Evolutionary conservation across 495 filamentous ascomycete genomes (phyloP), one percentile per base, ranked within the genome.

Genomic region (Trypethelium eluteriae): DNA sequence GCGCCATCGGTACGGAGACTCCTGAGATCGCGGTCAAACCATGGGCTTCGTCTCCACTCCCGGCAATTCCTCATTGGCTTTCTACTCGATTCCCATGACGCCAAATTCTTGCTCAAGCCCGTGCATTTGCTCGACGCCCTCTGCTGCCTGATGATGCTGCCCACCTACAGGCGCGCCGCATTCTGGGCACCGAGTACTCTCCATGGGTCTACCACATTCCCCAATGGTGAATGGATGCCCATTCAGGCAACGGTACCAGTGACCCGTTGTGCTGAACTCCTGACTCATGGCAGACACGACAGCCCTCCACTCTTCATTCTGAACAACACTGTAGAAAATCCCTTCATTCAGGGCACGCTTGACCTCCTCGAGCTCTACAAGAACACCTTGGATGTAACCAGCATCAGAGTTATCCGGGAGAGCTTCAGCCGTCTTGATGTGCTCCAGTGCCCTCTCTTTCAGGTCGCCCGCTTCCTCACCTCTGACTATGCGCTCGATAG

Each of bases 211-310:
- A 10, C 88, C 90, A 73, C 89, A 93, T 68, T 91, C 84, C 0
- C 89, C 88, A 44, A 90, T 77, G 0, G 88, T 87, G 70, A 92
- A 92, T 38, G 88, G 85, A 75, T 91, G 85, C 0, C 83, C 82
- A 74, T 90, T 90, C 49, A 64, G 74, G 67, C 87, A 90, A 16
- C 79, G 79, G 74, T 89, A 91, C 86, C 86, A 4, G 81, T 87
- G 76, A 71, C 66, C 59, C 12, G 74, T 75, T 0, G 70, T 70
- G 3, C 61, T 38, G 46, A 74, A 74, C 64, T 76, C 72, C 7
- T 41, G 63, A 12, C 64, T 65, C 76, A 74, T 78, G 2, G 72
- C 76, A 1, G 70, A 69, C 11, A 75, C 63, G 2, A 78, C 75
- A 50, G 76, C 78, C 35, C 75, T 72, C 38, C 79, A 77, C 67